Conservation (phyloP, 1,284 basidiomycete genomes). For the Trichosporon sp. region DNA sequence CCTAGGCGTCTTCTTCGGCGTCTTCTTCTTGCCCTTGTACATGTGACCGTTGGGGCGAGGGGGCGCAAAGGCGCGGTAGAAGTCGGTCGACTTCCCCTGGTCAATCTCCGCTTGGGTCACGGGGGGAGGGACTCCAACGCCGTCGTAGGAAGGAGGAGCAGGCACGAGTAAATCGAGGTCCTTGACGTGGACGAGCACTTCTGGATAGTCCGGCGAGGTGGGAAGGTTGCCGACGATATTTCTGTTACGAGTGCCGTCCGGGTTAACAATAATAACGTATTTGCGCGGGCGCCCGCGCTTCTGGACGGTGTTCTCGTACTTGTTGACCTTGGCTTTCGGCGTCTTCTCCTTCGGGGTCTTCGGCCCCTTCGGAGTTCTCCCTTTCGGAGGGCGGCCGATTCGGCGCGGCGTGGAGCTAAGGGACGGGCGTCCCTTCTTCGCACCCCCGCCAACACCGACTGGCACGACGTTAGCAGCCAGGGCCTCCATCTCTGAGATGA, state of each 20-base stretch:
- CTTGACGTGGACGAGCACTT: slow-evolving; percentile 32
- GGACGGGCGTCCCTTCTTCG: background rate
- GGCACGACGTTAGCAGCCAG: slow-evolving; percentile 5
- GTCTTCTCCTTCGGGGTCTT: background rate
- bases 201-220: slow-evolving; percentile 26
- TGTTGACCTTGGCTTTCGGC: slow-evolving; percentile 9
- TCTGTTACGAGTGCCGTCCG: slow-evolving; percentile 33
- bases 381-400: background rate
- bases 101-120: slow-evolving; percentile 23
- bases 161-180: slow-evolving; percentile 26
- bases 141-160: slow-evolving; percentile 29
- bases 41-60: slow-evolving; percentile 6
- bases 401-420: background rate
- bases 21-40: slow-evolving; percentile 2
- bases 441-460: background rate
- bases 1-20: background rate
- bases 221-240: slow-evolving; percentile 28
- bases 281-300: slow-evolving; percentile 41
- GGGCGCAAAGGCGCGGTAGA: slow-evolving; percentile 23
- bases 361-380: background rate
- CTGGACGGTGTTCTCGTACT: slow-evolving; percentile 31
- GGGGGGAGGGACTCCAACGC: slow-evolving; percentile 30
- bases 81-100: slow-evolving; percentile 24
- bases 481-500: slow-evolving; percentile 4
- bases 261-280: slow-evolving; percentile 40